phyloP scores from a whole-genome alignment of 139 green algal species.

The Chlamydomonas sphaeroides region DNA sequence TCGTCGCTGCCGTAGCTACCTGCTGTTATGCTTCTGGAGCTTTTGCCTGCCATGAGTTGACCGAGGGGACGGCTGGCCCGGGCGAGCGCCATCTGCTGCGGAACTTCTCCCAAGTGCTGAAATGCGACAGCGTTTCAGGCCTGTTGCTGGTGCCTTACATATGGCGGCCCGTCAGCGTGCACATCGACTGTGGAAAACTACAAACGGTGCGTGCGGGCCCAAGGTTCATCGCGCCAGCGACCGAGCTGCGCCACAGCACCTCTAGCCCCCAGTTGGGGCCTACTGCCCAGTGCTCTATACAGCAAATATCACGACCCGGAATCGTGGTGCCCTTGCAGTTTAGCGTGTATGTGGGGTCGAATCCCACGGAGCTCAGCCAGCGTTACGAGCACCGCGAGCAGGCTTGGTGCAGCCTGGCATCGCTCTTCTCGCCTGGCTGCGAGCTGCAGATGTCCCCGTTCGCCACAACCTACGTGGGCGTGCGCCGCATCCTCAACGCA shows the following conservation, averaged over 20 bases:
- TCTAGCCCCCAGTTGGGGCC: no score
- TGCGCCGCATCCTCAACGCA: slow-evolving; percentile 5
- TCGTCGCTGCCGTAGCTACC: no score
- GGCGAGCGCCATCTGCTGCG: background rate
- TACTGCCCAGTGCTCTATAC: no score
- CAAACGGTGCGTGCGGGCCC: slow-evolving; percentile 23
- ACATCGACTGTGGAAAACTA: slow-evolving; percentile 31
- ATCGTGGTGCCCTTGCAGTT: slow-evolving; percentile 5
- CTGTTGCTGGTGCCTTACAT: slow-evolving; percentile 40
- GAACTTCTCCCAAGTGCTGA: slow-evolving; percentile 17
- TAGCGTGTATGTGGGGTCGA: background rate
- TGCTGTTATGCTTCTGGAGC: no score
- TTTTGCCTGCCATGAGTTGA: background rate
- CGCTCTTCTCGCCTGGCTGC: background rate
- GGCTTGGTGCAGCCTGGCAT: slow-evolving; percentile 34
- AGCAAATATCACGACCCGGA: no score
- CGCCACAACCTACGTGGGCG: slow-evolving; percentile 1
- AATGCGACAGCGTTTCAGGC: slow-evolving; percentile 1
- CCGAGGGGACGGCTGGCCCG: background rate
- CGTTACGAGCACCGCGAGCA: background rate
- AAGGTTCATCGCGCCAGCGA: background rate
- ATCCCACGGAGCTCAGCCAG: background rate
- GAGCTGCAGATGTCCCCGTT: slow-evolving; percentile 43
- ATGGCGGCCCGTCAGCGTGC: slow-evolving; percentile 31
- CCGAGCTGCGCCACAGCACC: no score